Conservation (phyloP, 495 filamentous ascomycete species). For the Neurospora hispaniola region DNA sequence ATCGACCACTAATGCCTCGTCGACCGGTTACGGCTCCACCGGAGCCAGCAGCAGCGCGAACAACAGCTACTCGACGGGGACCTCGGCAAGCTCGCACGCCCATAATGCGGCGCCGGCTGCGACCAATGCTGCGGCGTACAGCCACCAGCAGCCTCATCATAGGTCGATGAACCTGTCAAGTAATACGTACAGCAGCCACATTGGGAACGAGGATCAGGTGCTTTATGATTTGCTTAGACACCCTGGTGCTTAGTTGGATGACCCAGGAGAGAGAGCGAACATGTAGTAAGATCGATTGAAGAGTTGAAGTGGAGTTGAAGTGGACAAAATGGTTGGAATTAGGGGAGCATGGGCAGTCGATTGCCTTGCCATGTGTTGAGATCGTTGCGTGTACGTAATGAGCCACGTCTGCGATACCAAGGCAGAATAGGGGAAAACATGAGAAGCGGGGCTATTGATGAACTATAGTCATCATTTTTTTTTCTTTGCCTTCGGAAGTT, state of each 20-base stretch:
- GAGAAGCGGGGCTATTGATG: not conserved
- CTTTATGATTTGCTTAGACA: slow-evolving; percentile 17
- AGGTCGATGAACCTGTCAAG: slow-evolving; percentile 22
- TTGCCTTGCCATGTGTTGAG: not conserved
- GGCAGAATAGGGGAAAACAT: not conserved
- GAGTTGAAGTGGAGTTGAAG: not conserved
- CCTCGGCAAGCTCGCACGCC: slow-evolving; percentile 3
- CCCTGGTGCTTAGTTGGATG: not conserved
- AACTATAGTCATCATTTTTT: not conserved
- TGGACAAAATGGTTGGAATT: not conserved
- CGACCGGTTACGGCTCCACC: slow-evolving; percentile 10
- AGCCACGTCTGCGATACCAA: not conserved
- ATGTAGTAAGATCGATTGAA: not conserved
- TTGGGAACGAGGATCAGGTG: slow-evolving; percentile 15
- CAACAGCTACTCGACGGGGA: slow-evolving; percentile 5
- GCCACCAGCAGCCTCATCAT: slow-evolving; percentile 11
- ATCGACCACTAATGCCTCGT: slow-evolving; percentile 2
- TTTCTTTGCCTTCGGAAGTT: not conserved
- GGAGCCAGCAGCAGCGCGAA: slow-evolving; percentile 1
- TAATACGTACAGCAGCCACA: slow-evolving; percentile 20
- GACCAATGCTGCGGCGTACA: slow-evolving; percentile 3
- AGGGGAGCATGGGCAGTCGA: not conserved
- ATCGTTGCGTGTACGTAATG: not conserved
- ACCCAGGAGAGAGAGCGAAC: not conserved
- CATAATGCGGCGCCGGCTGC: not conserved